phyloP scores from a whole-genome alignment of 495 filamentous ascomycete genomes.

The Annulohypoxylon stygium region DNA sequence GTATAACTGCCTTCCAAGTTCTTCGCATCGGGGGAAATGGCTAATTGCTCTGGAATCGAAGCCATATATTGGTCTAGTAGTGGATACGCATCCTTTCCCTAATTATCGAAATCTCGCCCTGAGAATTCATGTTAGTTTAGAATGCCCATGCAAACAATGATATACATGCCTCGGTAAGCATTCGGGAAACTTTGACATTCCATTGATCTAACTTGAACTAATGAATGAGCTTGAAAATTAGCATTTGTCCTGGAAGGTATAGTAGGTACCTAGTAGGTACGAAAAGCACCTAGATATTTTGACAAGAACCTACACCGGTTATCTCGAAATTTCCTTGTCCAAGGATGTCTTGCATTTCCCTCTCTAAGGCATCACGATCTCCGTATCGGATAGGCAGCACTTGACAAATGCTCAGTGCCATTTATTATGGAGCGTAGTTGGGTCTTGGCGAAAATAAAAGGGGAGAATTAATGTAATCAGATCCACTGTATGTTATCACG shows the following conservation, averaged over 20 bases:
- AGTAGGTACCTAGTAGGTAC: not conserved
- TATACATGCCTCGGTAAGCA: not conserved
- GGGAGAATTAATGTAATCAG: too few species aligned
- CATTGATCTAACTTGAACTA: conserved; percentile 10
- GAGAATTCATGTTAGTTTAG: not conserved
- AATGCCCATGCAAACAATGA: not conserved
- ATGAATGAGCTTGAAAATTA: not conserved
- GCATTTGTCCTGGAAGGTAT: too few species aligned
- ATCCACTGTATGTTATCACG: too few species aligned
- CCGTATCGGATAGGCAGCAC: conserved; percentile 10
- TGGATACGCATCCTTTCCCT: conserved; percentile 8
- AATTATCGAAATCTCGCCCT: conserved; percentile 5
- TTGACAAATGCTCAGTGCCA: not conserved
- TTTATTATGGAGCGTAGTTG: not conserved
- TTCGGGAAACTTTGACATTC: not conserved
- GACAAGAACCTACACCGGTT: not conserved
- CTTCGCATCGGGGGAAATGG: too few species aligned
- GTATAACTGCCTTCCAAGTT: too few species aligned
- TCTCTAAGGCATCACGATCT: not conserved
- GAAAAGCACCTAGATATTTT: not conserved
- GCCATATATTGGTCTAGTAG: not conserved
- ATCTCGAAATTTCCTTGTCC: not conserved
- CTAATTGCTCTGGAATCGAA: too few species aligned
- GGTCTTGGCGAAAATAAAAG: too few species aligned
- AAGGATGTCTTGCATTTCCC: conserved; percentile 6